These are phyloP conservation scores for Parathielavia appendiculata DNA, from an alignment of 495 filamentous ascomycete species.

Conservation along the genomic window DNA sequence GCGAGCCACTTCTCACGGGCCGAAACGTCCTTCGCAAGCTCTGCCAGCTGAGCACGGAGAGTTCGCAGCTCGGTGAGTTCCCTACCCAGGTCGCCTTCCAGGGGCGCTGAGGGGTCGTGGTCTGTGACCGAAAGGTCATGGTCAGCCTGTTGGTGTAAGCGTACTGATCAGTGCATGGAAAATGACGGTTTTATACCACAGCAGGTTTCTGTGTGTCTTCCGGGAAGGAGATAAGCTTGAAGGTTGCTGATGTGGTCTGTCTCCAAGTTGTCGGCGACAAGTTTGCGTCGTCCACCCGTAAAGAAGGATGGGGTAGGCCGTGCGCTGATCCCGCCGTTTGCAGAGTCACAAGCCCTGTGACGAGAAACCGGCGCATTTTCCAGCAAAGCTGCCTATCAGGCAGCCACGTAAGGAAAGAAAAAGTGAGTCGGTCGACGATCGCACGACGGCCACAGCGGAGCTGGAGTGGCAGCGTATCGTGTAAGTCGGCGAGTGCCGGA, in stretches of 20 bases:
- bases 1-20: neutral
- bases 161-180: too few relatives aligned
- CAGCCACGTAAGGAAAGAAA: neutral
- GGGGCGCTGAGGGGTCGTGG: neutral
- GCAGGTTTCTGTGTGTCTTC: too few relatives aligned
- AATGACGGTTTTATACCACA: neutral
- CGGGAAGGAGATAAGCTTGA: neutral
- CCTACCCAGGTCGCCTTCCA: neutral
- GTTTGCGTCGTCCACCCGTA: too few relatives aligned
- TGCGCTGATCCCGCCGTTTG: neutral
- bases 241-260: neutral
- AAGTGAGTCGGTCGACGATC: neutral
- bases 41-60: neutral
- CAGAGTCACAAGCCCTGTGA: slow-evolving; percentile 1
- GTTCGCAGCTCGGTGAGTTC: neutral
- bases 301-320: neutral
- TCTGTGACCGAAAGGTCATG: neutral
- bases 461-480: neutral
- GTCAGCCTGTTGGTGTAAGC: neutral
- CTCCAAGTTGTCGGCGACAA: neutral
- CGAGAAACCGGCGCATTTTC: neutral
- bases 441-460: neutral
- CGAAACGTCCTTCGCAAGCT: neutral
- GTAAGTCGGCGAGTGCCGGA: too few relatives aligned
- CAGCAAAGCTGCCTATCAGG: neutral